phyloP scores from a whole-genome alignment of 352 stramenopile genomes.

The Bremia lactucae region DNA sequence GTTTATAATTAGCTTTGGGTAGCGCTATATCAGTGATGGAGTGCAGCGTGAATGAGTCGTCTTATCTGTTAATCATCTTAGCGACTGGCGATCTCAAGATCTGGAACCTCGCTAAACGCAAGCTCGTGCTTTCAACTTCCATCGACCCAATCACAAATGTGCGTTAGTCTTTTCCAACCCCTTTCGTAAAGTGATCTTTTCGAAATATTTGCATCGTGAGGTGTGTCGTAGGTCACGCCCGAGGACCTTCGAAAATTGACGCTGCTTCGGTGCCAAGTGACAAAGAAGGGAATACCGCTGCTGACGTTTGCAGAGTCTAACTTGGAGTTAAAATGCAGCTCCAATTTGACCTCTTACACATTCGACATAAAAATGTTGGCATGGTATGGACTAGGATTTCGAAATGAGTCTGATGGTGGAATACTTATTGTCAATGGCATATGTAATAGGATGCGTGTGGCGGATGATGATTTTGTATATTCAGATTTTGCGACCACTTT shows the following conservation, averaged over 20 bases:
- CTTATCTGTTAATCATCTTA: slow-evolving; percentile 69
- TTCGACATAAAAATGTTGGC: slow-evolving; percentile 61
- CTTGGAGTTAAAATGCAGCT: slow-evolving; percentile 31
- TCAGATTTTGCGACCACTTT: slow-evolving; percentile 75
- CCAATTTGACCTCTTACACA: slow-evolving; percentile 66
- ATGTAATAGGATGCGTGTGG: slow-evolving; percentile 67
- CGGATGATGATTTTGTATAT: slow-evolving; percentile 77
- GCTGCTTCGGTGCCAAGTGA: slow-evolving; percentile 63
- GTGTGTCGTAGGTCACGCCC: slow-evolving; percentile 9
- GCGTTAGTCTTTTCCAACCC: slow-evolving; percentile 3
- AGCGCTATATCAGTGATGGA: slow-evolving; percentile 55
- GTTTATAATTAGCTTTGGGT: slow-evolving; percentile 37
- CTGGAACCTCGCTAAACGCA: slow-evolving; percentile 48
- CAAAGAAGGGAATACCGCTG: slow-evolving; percentile 56
- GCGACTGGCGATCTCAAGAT: slow-evolving; percentile 52
- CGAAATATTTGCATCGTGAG: slow-evolving; percentile 1
- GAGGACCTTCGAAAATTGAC: slow-evolving; percentile 38
- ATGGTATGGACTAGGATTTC: slow-evolving; percentile 34
- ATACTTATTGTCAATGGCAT: neutral
- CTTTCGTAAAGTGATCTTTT: neutral
- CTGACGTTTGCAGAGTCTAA: slow-evolving; percentile 73
- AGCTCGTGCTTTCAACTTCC: slow-evolving; percentile 41
- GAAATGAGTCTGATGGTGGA: neutral
- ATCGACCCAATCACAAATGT: slow-evolving; percentile 58
- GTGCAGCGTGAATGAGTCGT: slow-evolving; percentile 46